Percentiles rank a stretch among this genome's conserved stretches.
Evolutionary conservation across 208 protist genomes (phyloP).

Genomic region (Crithidia fasciculata): DNA sequence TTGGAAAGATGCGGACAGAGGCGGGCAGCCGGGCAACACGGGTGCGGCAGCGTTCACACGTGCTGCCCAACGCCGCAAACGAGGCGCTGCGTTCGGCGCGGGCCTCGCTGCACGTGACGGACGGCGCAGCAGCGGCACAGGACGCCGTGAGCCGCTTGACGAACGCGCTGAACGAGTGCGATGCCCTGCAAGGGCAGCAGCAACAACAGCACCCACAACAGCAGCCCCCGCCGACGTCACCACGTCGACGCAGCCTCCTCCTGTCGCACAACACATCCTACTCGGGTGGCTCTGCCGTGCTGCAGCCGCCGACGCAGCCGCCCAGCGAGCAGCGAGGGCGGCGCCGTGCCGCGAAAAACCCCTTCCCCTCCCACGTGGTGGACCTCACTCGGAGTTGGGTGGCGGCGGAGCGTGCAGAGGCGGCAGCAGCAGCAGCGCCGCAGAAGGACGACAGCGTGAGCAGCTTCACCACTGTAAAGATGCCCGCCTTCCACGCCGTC

Average conservation of each 20-base stretch:
- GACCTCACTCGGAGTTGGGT: conserved; percentile 22
- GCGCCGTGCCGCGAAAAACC: background rate
- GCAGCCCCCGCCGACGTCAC: background rate
- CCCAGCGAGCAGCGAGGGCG: background rate
- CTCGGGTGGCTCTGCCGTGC: background rate
- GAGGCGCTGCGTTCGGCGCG: background rate
- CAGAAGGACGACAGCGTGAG: background rate
- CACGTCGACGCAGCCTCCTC: background rate
- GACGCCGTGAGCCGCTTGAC: conserved; percentile 20
- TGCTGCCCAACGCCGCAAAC: background rate
- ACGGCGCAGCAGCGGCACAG: background rate
- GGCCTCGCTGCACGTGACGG: conserved; percentile 1
- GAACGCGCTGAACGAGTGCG: conserved; percentile 12
- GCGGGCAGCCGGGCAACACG: background rate
- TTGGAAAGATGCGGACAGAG: background rate
- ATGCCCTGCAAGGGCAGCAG: background rate
- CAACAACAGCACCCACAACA: background rate
- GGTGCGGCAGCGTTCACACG: conserved; percentile 3
- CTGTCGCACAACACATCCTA: conserved; percentile 5
- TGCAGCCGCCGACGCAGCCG: background rate
- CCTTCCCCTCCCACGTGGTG: background rate
- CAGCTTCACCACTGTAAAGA: conserved; percentile 1
- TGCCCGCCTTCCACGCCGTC: conserved; percentile 1
- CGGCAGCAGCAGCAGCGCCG: background rate
- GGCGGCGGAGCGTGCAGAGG: background rate